Evolutionary conservation across 2,329 filamentous ascomycete genomes (phyloP).

Genomic region (Zasmidium cellare): DNA sequence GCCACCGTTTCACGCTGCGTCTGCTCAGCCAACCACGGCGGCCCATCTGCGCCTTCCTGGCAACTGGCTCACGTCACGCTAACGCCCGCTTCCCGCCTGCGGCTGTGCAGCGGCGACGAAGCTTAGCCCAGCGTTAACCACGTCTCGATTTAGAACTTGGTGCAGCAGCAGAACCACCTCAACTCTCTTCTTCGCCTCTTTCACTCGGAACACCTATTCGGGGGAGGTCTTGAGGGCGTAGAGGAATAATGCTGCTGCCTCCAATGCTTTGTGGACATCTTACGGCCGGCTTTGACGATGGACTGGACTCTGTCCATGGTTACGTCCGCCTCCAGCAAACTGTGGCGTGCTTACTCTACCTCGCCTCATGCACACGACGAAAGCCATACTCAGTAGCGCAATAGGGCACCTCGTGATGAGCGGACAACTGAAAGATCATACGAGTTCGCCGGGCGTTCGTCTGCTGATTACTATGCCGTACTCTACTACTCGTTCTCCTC

Average conservation of each 20-base stretch:
- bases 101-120: not conserved
- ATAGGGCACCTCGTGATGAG: not conserved
- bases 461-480: not conserved
- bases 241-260: not conserved
- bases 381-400: not conserved
- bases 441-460: not conserved
- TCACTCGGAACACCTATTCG: not conserved
- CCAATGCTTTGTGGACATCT: not conserved
- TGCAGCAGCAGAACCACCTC: not conserved
- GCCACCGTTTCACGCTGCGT: not conserved
- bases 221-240: no score
- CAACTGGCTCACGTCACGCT: not conserved
- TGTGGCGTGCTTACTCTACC: not conserved
- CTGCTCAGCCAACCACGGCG: not conserved
- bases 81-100: not conserved
- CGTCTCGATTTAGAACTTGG: not conserved
- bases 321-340: not conserved
- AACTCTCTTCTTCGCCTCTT: not conserved
- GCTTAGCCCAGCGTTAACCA: not conserved
- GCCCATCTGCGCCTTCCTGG: not conserved
- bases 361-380: no score
- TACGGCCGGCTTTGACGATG: not conserved
- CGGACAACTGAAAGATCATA: no score
- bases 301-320: not conserved
- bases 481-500: constrained; percentile 15